These are phyloP conservation scores for Aspergillus baeticus DNA, from an alignment of 495 filamentous ascomycete species.

Conservation along the genomic window DNA sequence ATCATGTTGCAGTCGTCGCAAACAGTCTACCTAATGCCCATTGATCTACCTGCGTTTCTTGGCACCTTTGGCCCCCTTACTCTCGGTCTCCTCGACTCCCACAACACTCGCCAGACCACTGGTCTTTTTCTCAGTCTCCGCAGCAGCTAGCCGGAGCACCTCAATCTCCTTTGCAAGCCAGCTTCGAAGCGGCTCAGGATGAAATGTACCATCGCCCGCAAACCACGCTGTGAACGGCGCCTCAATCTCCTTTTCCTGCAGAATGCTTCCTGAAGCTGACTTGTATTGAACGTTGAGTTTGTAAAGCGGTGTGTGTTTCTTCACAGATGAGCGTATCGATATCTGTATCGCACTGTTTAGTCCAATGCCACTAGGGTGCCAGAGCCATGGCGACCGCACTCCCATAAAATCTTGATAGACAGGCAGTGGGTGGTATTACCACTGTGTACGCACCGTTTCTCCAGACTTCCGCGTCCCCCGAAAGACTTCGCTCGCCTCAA, in stretches of 20 bases:
- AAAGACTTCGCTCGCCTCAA: constrained; percentile 82
- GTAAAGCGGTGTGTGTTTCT: constrained; percentile 80
- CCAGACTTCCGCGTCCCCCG: constrained; percentile 59
- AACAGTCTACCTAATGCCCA: no score
- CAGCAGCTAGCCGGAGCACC: constrained; percentile 66
- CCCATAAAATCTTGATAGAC: constrained; percentile 4
- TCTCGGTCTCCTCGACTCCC: constrained; percentile 12
- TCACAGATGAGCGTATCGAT: constrained; percentile 61
- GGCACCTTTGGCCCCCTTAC: constrained; percentile 4
- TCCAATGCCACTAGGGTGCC: background rate
- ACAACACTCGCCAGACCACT: constrained; percentile 20
- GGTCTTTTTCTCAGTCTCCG: constrained; percentile 49
- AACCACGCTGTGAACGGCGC: constrained; percentile 86
- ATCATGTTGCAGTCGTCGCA: no score
- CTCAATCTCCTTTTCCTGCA: constrained; percentile 53
- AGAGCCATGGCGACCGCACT: background rate
- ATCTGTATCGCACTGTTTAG: constrained; percentile 46
- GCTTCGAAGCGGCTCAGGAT: constrained; percentile 78
- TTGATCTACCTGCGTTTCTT: constrained; percentile 15
- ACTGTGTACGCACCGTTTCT: constrained; percentile 42
- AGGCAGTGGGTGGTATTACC: no score
- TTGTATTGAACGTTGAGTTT: constrained; percentile 62
- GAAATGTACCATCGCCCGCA: constrained; percentile 74
- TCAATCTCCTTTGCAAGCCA: constrained; percentile 72
- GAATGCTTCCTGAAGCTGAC: constrained; percentile 42